Percentiles rank a stretch among this genome's conserved stretches.
Conservation (phyloP, 2,329 filamentous ascomycete species). For the Colletotrichum sp. region DNA sequence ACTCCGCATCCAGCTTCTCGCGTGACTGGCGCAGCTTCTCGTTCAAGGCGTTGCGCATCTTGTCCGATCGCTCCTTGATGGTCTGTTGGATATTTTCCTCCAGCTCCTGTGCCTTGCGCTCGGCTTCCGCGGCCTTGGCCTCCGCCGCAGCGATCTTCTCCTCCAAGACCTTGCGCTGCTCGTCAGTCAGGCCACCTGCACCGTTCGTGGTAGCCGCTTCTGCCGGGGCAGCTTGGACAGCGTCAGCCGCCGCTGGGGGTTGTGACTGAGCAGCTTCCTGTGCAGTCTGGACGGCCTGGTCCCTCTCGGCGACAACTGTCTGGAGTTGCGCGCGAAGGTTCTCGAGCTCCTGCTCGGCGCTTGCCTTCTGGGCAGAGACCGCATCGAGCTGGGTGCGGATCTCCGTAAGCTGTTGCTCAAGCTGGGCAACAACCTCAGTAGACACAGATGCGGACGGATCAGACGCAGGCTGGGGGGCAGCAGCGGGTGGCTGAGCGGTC, state of each 20-base stretch:
- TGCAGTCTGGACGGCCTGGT: conserved; percentile 56
- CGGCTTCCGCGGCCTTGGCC: conserved; percentile 66
- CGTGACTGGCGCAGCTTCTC: conserved; percentile 74
- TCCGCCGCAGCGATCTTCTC: conserved; percentile 62
- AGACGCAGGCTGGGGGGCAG: conserved; percentile 34
- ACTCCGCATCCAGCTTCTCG: conserved; percentile 48
- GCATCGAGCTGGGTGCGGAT: conserved; percentile 68
- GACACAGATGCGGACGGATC: conserved; percentile 46
- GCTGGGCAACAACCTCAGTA: conserved; percentile 49
- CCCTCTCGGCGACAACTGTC: conserved; percentile 66
- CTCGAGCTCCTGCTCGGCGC: conserved; percentile 68
- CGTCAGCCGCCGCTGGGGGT: not conserved
- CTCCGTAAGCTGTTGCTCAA: conserved; percentile 55
- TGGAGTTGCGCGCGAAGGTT: conserved; percentile 64
- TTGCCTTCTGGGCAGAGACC: conserved; percentile 70
- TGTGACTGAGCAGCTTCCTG: conserved; percentile 26
- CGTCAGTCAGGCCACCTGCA: conserved; percentile 50
- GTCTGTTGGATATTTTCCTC: conserved; percentile 66
- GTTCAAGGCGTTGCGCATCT: conserved; percentile 72
- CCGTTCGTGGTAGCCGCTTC: conserved; percentile 7
- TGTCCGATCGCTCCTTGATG: conserved; percentile 69
- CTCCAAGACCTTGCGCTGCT: conserved; percentile 66
- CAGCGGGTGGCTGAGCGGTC: conserved; percentile 38
- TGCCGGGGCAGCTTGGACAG: not conserved
- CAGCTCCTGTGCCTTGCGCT: conserved; percentile 67